Conservation (phyloP, 2,329 filamentous ascomycete species). For the Penicillium polonicum region DNA sequence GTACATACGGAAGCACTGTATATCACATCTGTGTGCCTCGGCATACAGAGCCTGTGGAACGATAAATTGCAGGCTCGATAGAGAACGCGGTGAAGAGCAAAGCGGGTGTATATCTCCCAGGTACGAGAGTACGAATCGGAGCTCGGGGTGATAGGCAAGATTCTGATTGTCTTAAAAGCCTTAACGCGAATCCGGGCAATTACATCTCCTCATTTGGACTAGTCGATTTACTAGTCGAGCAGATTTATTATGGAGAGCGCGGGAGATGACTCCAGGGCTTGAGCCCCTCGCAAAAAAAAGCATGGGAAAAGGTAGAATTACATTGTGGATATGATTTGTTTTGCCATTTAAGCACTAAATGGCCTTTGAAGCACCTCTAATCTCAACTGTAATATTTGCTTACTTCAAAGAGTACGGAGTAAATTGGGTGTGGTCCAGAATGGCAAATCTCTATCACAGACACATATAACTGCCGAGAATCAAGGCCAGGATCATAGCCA, state of each 20-base stretch:
- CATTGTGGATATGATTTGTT: neutral
- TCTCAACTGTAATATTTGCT: neutral
- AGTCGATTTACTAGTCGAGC: neutral
- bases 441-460: neutral
- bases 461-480: neutral
- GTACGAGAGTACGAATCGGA: slow-evolving; percentile 1
- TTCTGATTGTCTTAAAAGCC: slow-evolving; percentile 1
- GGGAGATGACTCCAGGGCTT: neutral
- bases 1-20: slow-evolving; percentile 5
- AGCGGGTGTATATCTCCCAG: neutral
- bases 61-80: neutral
- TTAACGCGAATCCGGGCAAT: slow-evolving; percentile 1
- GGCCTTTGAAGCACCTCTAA: neutral
- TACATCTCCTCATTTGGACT: neutral
- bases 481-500: neutral
- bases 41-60: slow-evolving; percentile 3
- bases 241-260: neutral
- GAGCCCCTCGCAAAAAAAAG: neutral
- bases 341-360: neutral
- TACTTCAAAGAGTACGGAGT: neutral
- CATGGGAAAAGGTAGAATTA: neutral
- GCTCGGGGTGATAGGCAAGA: neutral
- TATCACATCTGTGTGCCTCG: slow-evolving; percentile 8
- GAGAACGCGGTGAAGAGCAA: slow-evolving; percentile 4
- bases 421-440: neutral